Evolutionary conservation across 768 basidiomycete species (phyloP).

Genomic region (Serendipita vermifera): DNA sequence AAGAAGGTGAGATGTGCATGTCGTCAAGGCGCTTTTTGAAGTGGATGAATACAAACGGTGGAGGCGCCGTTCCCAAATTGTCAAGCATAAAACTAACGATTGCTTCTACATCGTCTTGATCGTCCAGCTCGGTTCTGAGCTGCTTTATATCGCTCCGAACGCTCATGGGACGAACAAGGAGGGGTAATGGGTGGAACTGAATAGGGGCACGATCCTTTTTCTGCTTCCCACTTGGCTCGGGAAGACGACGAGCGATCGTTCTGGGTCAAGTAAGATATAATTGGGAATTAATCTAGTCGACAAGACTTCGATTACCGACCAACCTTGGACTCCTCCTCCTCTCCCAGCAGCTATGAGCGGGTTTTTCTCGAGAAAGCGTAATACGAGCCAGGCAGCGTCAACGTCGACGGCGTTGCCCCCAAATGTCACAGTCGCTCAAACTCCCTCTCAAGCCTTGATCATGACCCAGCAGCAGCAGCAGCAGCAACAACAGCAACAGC

Average conservation of each 20-base stretch:
- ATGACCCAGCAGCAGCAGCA: conserved; percentile 30
- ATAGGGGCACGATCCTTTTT: too few relatives aligned
- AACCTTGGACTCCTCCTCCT: too few relatives aligned
- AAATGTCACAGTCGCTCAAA: conserved; percentile 46
- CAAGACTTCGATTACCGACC: too few relatives aligned
- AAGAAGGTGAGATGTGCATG: not conserved
- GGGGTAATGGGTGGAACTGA: too few relatives aligned
- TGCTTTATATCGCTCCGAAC: too few relatives aligned
- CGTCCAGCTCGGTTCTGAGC: not conserved
- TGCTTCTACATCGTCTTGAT: not conserved
- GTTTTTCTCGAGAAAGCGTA: conserved; percentile 8
- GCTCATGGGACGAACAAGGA: too few relatives aligned
- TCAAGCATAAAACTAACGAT: not conserved
- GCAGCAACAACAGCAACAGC: conserved; percentile 23
- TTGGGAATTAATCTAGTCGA: too few relatives aligned
- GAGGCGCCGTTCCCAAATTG: not conserved
- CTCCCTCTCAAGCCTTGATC: conserved; percentile 54
- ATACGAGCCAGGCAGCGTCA: not conserved
- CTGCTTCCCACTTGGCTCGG: too few relatives aligned
- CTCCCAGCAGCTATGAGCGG: not conserved
- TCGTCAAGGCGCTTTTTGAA: too few relatives aligned
- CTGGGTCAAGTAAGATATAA: too few relatives aligned
- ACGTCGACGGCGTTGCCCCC: not conserved
- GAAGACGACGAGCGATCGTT: too few relatives aligned
- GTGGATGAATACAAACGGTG: not conserved